Base-by-base conservation (phyloP, 768 basidiomycete species). In the Naematelia encephala region DNA sequence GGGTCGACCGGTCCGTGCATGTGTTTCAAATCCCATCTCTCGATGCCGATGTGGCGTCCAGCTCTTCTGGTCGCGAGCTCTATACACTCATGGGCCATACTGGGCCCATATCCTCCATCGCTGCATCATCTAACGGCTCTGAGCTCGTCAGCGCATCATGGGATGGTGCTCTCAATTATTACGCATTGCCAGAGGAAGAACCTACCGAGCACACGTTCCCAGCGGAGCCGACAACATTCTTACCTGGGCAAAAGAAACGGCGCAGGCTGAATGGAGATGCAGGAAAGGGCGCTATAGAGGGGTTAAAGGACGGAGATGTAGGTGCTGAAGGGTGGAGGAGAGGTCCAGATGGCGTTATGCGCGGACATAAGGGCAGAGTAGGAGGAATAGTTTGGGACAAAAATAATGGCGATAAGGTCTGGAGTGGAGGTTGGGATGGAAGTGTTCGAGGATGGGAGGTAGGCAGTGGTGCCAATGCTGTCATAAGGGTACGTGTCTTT, bases 381-480 rank as follows among this genome's bases (percentile, higher is more conserved):
- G 91, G 90, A 4, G 85, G 83, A 30, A 86, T 84, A 2, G 69
- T 84, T 0, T 93, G 89, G 78, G 76, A 77, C 11, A 70, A 73
- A 2, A 64, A 65, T 39, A 80, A 78, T 60, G 42, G 44, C 21
- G 62, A 70, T 57, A 51, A 42, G 53, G 70, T 52, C 61, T 77
- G 56, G 91, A 86, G 26, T 84, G 85, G 62, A 69, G 89, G 90
- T 0, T 90, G 90, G 71, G 93, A 96, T 77, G 94, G 92, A 26
- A 90, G 90, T 0, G 85, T 97, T 4, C 82, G 91, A 22, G 79
- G 82, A 1, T 99, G 94, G 94, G 91, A 96, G 69, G 80, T 87
- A 2, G 87, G 90, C 65, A 82, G 80, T 39, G 90, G 88, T 16
- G 62, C 62, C 12, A 69, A 74, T 48, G 66, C 62, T 8, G 67